Percentiles rank a stretch among this genome's conserved stretches.
phyloP scores from a whole-genome alignment of 2,329 filamentous ascomycete species.

The Neonectria magnoliae region DNA sequence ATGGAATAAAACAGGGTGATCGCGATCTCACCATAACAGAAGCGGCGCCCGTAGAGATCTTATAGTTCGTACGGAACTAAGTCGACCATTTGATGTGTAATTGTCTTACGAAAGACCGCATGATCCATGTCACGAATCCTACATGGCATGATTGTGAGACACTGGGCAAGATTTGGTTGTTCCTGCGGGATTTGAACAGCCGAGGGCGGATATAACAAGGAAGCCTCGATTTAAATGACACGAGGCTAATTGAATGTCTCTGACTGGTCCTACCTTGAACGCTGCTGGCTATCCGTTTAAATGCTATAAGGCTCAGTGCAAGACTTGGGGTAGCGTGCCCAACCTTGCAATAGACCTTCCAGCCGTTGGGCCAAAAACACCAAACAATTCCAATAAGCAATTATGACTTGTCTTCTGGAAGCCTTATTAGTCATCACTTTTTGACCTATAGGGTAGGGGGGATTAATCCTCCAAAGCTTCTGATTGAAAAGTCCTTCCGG shows the following conservation, averaged over 20 bases:
- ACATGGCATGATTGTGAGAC: constrained; percentile 7
- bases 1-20: not conserved
- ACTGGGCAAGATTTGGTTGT: not conserved
- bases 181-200: not conserved
- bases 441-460: no score
- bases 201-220: not conserved
- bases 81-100: not conserved
- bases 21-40: not conserved
- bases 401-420: no score
- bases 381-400: no score
- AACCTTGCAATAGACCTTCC: no score
- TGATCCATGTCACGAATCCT: constrained; percentile 10
- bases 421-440: no score
- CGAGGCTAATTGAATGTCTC: not conserved
- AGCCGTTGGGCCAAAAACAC: no score
- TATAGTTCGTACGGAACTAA: not conserved
- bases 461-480: no score
- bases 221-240: not conserved
- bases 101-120: no score
- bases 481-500: no score
- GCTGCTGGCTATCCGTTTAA: not conserved
- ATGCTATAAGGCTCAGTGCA: no score
- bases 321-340: no score
- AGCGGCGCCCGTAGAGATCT: not conserved
- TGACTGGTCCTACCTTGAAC: not conserved